These are phyloP conservation scores for Mortierella alpina DNA, from an alignment of 192 early-diverging fungal genomes.

Conservation along the genomic window DNA sequence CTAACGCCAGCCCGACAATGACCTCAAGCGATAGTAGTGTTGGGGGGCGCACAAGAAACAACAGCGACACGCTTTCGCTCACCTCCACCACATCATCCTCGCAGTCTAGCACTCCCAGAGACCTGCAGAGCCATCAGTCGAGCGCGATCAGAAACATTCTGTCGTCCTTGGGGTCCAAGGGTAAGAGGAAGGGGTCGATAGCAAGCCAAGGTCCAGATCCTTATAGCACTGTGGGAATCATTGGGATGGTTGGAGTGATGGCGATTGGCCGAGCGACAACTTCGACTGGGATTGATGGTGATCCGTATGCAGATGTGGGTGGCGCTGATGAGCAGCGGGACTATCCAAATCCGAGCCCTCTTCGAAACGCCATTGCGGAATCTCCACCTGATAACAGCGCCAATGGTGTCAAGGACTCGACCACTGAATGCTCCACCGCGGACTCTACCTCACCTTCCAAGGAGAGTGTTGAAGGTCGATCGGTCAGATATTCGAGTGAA, in stretches of 20 bases:
- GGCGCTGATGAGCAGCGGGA: not conserved
- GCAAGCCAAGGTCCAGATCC: not conserved
- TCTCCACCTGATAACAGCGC: not conserved
- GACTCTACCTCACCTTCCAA: slow-evolving; percentile 4
- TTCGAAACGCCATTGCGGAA: not conserved
- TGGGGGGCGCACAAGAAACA: not conserved
- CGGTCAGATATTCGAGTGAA: not conserved
- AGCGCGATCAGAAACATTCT: slow-evolving; percentile 21
- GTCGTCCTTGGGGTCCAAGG: slow-evolving; percentile 16
- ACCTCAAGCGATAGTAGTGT: not conserved
- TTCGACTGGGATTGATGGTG: not conserved
- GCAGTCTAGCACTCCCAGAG: not conserved
- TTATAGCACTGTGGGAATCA: not conserved
- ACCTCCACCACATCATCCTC: slow-evolving; percentile 10
- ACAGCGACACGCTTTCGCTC: slow-evolving; percentile 20
- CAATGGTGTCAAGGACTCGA: not conserved
- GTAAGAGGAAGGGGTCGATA: slow-evolving; percentile 6
- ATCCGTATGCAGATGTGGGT: slow-evolving; percentile 6
- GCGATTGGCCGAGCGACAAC: not conserved
- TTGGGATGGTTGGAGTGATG: not conserved
- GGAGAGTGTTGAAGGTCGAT: slow-evolving; percentile 8
- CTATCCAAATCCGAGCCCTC: too few species aligned
- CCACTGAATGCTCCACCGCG: not conserved
- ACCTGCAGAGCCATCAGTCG: slow-evolving; percentile 2
- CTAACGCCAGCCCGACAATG: not conserved